Evolutionary conservation across 305 asterid species (phyloP), one percentile per base, ranked within the genome.

Genomic region (Fraxinus greggii): DNA sequence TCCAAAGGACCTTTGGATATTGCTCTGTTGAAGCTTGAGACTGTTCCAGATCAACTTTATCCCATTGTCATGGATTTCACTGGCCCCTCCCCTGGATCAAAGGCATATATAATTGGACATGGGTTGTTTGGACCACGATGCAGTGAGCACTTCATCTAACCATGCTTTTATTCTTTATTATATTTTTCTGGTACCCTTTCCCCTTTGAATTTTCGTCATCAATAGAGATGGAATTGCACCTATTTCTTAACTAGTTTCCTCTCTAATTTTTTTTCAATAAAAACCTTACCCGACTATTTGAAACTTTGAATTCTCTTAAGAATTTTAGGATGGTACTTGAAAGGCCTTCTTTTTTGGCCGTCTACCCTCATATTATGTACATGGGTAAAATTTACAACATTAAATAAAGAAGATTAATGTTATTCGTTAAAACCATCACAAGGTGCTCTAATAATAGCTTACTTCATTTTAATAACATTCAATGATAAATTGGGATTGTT

Each of bases 121-220:
- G 98, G 98, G 54, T 89, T 96, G 78, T 93, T 94, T 92, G 99
- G 99, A 84, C 99, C 99, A 74, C 98, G 98, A 79, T 90, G 93
- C 81, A 97, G 99, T 96, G 91, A 87, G 75, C 7, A 54, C 78
- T 85, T 82, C 56, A 19, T 81, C 82, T 72, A 12, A 6, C 73
- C 75, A 23, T 19, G 83, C 35, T 72, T 38, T 73, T 8, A 24
- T 78, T 15, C 45, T 40, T 56, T 54, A 42, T 56, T 54, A 42
- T 76, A 31, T 48, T 48, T 75, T 73, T 35, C 45, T 23, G 77
- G 48, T 10, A 81, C 8, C 24, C 73, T 63, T 63, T 63, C 31
- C 72, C 72, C 32, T 23, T 24, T 2, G 72, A n/a, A 4, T 17
- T 80, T 31, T 77, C 2, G 1, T 12, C 7, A 19, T 40, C 38